Evolutionary conservation across 1,284 basidiomycete species (phyloP), one percentile per base, ranked within the genome.

Genomic region (Tilletia horrida): DNA sequence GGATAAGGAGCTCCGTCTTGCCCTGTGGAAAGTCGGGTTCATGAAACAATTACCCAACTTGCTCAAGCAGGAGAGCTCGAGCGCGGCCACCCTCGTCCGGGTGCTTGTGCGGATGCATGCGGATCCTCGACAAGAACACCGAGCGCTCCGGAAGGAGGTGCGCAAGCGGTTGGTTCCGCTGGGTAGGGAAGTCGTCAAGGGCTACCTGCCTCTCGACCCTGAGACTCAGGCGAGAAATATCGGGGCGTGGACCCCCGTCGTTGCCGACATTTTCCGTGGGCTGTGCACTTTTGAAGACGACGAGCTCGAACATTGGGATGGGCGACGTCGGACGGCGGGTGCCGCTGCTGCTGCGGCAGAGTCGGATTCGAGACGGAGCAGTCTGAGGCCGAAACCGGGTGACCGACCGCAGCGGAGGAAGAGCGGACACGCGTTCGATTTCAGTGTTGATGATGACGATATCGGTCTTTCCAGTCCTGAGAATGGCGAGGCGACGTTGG

Each of bases 1-100:
- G 63, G 93, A 99, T 83, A 97, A 97, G 84, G 94, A 97, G 62
- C 86, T 99, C 48, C 88, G 96, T 48, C 97, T 93, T 66, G 92
- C 91, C 4, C 85, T 99, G 62, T 99, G 96, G 96, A 97, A 96
- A 92, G 96, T 98, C 74, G 94, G 95, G 1, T 99, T 99, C 84
- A 99, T 99, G 96, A 97, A 97, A 82, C 97, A 99, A 82, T 84
- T 99, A 44, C 96, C 96, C 0, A 99, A 99, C 83, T 86, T 99
- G 61, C 85, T 99, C 69, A 97, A 98, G 83, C 96, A 99, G 81
- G 97, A 99, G 83, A 97, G 94, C 31, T 93, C 91, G 68, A 94
- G 93, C 76, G 97, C 96, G 40, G 88, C 95, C 3, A 98, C 94
- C 0, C 85, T 98, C 50, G 93, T 99, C 61, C 92, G 93, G 76